Conservation (phyloP, 768 basidiomycete genomes). For the Porphyrellus cyaneotinctus region DNA sequence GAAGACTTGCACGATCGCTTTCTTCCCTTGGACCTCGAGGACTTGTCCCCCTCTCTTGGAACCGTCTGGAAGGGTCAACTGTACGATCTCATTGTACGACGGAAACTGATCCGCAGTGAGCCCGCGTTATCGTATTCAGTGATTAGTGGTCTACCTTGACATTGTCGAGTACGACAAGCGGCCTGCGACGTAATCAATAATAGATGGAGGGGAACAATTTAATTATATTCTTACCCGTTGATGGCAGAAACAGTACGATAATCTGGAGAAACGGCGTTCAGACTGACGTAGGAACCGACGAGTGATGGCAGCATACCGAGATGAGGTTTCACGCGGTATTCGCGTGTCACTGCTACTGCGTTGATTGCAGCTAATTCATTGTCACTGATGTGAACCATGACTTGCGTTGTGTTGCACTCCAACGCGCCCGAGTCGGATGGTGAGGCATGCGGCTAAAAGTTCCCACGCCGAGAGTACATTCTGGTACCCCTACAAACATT, state of each 20-base stretch:
- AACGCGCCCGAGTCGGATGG: constrained; percentile 9
- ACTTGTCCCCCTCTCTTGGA: constrained; percentile 95
- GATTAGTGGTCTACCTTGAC: constrained; percentile 66
- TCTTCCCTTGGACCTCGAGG: constrained; percentile 96
- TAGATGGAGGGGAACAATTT: background rate
- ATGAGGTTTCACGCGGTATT: constrained; percentile 87
- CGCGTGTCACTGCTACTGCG: constrained; percentile 83
- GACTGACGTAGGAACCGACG: constrained; percentile 3
- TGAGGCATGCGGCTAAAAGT: constrained; percentile 4
- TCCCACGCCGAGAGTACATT: no score
- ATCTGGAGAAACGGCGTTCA: constrained; percentile 46
- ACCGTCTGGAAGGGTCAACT: constrained; percentile 92
- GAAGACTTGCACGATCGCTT: constrained; percentile 98
- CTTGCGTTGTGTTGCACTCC: constrained; percentile 7
- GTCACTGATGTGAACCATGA: constrained; percentile 57
- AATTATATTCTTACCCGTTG: constrained; percentile 68
- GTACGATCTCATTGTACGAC: constrained; percentile 97
- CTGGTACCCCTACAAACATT: background rate
- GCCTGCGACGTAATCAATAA: constrained; percentile 45
- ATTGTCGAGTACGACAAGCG: constrained; percentile 94
- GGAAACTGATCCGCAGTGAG: constrained; percentile 62
- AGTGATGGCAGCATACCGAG: constrained; percentile 50
- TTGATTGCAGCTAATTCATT: constrained; percentile 75
- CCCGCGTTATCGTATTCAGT: background rate
- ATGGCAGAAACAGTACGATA: constrained; percentile 98